phyloP scores from a whole-genome alignment of 2,329 filamentous ascomycete species.

The Microsporum audouinii region DNA sequence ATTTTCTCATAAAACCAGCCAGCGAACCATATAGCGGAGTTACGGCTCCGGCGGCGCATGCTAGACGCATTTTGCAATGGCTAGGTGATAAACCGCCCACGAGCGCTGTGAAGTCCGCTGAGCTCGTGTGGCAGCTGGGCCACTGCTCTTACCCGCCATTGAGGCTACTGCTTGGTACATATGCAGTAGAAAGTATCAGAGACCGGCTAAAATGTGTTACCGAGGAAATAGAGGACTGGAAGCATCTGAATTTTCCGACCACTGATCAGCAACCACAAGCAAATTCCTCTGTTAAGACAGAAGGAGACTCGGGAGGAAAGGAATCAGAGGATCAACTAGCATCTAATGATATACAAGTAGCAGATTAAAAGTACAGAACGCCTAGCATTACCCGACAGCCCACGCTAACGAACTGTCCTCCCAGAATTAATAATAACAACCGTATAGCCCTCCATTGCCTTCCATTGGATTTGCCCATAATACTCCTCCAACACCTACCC shows the following conservation, averaged over 20 bases:
- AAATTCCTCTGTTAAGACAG: background rate
- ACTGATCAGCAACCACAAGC: constrained; percentile 21
- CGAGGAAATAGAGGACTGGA: constrained; percentile 92
- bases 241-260: constrained; percentile 60
- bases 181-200: constrained; percentile 89
- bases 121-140: constrained; percentile 86
- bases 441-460: background rate
- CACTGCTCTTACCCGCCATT: constrained; percentile 92
- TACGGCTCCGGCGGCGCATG: constrained; percentile 76
- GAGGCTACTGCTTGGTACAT: constrained; percentile 75
- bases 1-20: constrained; percentile 80
- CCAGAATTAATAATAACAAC: background rate
- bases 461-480: background rate
- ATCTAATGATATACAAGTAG: background rate
- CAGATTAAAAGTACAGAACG: background rate
- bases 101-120: constrained; percentile 82
- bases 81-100: constrained; percentile 84
- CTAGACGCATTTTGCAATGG: constrained; percentile 87
- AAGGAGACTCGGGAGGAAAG: background rate
- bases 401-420: background rate
- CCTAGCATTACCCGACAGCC: background rate
- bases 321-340: background rate
- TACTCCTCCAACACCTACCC: background rate
- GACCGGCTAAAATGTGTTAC: constrained; percentile 83
- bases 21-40: constrained; percentile 68